phyloP scores from a whole-genome alignment of 2,329 filamentous ascomycete genomes.

The Alternaria conjuncta region DNA sequence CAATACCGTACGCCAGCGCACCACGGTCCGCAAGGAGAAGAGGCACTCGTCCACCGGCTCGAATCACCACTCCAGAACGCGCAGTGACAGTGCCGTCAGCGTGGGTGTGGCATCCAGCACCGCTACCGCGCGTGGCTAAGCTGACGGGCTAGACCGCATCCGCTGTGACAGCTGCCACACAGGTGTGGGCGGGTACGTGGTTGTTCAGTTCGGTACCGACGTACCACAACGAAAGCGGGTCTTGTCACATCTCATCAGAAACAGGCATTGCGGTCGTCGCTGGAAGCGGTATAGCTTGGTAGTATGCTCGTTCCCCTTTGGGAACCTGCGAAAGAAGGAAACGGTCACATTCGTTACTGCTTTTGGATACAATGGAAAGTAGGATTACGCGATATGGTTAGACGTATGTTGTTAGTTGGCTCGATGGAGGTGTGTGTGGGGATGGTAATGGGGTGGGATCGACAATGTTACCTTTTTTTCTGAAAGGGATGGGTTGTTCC shows the following conservation, averaged over 20 bases:
- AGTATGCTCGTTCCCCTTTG: neutral
- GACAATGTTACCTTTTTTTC: conserved; percentile 2
- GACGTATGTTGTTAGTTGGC: neutral
- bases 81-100: conserved; percentile 36
- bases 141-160: neutral
- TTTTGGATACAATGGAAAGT: neutral
- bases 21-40: neutral
- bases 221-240: neutral
- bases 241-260: neutral
- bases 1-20: neutral
- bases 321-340: neutral
- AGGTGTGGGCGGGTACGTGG: neutral
- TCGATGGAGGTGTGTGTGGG: neutral
- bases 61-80: neutral
- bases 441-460: neutral
- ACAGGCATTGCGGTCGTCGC: neutral
- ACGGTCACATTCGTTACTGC: neutral
- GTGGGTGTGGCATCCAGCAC: conserved; percentile 26
- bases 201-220: neutral
- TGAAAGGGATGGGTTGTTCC: neutral
- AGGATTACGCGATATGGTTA: neutral
- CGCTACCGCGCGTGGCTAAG: conserved; percentile 27
- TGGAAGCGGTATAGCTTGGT: neutral
- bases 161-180: neutral
- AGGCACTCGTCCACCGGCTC: neutral